Evolutionary conservation across 495 filamentous ascomycete species (phyloP), one percentile per base, ranked within the genome.

Genomic region (Ramalina intermedia): DNA sequence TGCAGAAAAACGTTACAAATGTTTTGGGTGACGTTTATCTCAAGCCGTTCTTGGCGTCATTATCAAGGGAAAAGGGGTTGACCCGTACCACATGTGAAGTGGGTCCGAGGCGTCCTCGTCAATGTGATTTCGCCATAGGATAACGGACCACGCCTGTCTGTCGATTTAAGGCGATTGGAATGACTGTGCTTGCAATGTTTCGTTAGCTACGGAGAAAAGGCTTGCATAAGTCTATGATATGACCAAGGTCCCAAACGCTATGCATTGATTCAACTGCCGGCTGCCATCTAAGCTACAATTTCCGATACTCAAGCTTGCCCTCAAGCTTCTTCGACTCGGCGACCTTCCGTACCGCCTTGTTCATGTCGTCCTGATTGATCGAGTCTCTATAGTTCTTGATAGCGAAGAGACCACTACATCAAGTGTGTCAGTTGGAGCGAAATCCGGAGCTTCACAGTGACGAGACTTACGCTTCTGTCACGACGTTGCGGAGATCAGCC

Each of bases 301-400:
- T 96, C 74, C 94, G 80, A 69, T 98, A 98, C 63, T 98, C 91
- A 43, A 94, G 72, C 70, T 94, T 94, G 67, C 91, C 93, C 66
- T 96, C 93, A 52, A 96, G 65, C 67, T 99, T 99, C 85, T 99
- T 99, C 33, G 86, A 74, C 66, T 99, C 93, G 14, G 83, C 87
- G 55, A 99, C 80, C 75, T 96, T 96, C 46, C 93, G 79, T 42
- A 96, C 93, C 7, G 93, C 91, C 68, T 93, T 93, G 72, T 94
- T 96, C 79, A 96, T 94, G 62, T 99, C 93, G 58, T 99, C 93
- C 63, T 96, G 93, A 67, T 82, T 96, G 65, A 99, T 82, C 20
- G 88, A 76, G 56, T 99, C 93, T 41, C 93, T 70, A 63, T 96
- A 89, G 59, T 93, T 93, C 68, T 94, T 94, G 72, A 99, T 99